Evolutionary conservation across 2,329 filamentous ascomycete genomes (phyloP).

Genomic region (Botrytis fragariae): DNA sequence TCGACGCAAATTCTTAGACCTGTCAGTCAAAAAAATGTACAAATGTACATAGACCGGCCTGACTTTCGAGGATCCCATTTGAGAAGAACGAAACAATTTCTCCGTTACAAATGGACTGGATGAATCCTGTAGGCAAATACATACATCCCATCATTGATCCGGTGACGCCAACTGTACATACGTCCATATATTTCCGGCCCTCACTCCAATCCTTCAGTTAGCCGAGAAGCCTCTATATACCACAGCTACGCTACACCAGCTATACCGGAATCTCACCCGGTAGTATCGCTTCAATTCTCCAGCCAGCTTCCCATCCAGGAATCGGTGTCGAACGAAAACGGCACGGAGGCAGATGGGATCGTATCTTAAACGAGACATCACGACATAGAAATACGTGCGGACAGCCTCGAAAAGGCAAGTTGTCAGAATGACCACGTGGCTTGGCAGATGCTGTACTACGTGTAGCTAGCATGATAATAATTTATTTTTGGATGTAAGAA

Average conservation of each 20-base stretch:
- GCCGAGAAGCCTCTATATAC: neutral
- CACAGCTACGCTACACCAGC: neutral
- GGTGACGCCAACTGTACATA: neutral
- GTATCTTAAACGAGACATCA: neutral
- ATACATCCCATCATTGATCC: neutral
- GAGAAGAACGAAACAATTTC: neutral
- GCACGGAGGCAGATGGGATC: neutral
- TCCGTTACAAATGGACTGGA: neutral
- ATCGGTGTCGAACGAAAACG: constrained; percentile 3
- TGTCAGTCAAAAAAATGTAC: neutral
- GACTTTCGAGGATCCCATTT: neutral
- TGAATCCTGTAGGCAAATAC: neutral
- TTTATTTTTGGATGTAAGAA: neutral
- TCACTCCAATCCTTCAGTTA: neutral
- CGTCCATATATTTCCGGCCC: neutral
- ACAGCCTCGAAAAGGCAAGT: neutral
- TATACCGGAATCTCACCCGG: neutral
- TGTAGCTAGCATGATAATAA: neutral
- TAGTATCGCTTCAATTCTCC: neutral
- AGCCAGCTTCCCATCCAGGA: neutral
- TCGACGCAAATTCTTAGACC: neutral
- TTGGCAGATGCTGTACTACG: neutral
- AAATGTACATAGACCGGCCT: neutral
- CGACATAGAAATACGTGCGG: constrained; percentile 6
- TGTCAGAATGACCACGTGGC: constrained; percentile 14